A percentile compares a stretch with the other conserved stretches of the same genome.
phyloP scores from a whole-genome alignment of 2,329 filamentous ascomycete species.

The Aspergillus tanneri region DNA sequence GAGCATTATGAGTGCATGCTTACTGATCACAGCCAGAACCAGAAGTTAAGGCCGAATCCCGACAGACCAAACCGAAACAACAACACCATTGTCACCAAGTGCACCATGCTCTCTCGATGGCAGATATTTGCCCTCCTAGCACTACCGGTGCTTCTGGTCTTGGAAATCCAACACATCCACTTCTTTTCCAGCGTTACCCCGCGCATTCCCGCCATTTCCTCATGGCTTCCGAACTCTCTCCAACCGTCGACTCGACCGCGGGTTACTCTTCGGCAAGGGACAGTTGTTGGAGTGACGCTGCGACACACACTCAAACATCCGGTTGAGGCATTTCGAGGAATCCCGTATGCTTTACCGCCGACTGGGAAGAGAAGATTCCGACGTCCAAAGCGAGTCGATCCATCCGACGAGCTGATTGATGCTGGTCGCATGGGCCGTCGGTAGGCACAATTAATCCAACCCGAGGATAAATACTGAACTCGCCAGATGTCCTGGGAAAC shows the following conservation, averaged over 20 bases:
- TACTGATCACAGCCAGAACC: no score
- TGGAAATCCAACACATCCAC: not conserved
- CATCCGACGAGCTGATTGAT: constrained; percentile 31
- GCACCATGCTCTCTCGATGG: not conserved
- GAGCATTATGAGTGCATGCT: no score
- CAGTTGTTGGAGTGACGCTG: constrained; percentile 29
- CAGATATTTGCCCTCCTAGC: not conserved
- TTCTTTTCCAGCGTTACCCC: not conserved
- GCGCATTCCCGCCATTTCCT: not conserved
- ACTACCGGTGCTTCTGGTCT: not conserved
- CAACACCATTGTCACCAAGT: no score
- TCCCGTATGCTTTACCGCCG: constrained; percentile 52
- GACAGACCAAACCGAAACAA: no score
- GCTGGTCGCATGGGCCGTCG: constrained; percentile 35
- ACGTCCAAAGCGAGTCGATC: constrained; percentile 32
- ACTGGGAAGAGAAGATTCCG: constrained; percentile 50
- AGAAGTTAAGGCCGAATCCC: no score
- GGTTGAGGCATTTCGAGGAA: constrained; percentile 47
- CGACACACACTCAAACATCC: constrained; percentile 24
- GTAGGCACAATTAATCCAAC: not conserved
- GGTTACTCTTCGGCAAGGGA: constrained; percentile 29
- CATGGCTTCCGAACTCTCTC: not conserved
- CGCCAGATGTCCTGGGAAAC: constrained; percentile 34
- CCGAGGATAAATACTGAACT: not conserved
- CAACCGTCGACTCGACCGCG: constrained; percentile 10